Percentiles rank a stretch among this genome's conserved stretches.
Conservation (phyloP, 106 monocot genomes). For the Allium sativum region DNA sequence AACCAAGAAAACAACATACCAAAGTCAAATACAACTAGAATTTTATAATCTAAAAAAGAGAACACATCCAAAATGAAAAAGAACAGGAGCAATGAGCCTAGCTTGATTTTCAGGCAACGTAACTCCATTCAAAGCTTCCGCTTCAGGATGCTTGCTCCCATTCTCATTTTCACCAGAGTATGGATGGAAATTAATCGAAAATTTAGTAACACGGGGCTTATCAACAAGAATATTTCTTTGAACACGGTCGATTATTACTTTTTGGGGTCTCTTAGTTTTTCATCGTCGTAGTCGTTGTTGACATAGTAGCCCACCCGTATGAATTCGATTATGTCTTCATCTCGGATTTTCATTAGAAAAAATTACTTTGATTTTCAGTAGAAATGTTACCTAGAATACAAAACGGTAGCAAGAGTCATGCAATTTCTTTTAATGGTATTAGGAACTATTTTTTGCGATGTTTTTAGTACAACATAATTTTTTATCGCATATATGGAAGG, state of each 20-base stretch:
- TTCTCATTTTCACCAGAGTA: constrained; percentile 45
- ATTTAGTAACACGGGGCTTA: constrained; percentile 95
- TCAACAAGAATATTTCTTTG: constrained; percentile 94
- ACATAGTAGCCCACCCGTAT: constrained; percentile 98
- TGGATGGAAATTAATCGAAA: constrained; percentile 97
- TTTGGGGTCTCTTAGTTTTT: constrained; percentile 84
- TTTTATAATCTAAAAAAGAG: too few species aligned
- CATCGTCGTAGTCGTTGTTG: constrained; percentile 94
- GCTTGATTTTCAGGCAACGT: constrained; percentile 19
- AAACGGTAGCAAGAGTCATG: constrained; percentile 82
- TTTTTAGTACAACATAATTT: constrained; percentile 7
- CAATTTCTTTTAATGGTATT: too few species aligned
- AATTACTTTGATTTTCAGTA: too few species aligned
- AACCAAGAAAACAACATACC: too few species aligned
- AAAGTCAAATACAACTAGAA: too few species aligned
- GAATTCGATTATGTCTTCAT: constrained; percentile 88
- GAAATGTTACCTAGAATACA: constrained; percentile 53
- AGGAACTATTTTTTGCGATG: constrained; percentile 80
- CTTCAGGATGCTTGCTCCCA: constrained; percentile 17
- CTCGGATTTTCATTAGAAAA: constrained; percentile 49
- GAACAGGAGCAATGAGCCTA: too few species aligned
- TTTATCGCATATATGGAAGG: not conserved
- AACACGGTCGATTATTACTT: constrained; percentile 67
- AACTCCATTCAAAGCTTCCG: not conserved
- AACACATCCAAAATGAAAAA: not conserved